Base-by-base conservation (phyloP, 2,329 filamentous ascomycete species). In the Calcarisporium arbuscula region DNA sequence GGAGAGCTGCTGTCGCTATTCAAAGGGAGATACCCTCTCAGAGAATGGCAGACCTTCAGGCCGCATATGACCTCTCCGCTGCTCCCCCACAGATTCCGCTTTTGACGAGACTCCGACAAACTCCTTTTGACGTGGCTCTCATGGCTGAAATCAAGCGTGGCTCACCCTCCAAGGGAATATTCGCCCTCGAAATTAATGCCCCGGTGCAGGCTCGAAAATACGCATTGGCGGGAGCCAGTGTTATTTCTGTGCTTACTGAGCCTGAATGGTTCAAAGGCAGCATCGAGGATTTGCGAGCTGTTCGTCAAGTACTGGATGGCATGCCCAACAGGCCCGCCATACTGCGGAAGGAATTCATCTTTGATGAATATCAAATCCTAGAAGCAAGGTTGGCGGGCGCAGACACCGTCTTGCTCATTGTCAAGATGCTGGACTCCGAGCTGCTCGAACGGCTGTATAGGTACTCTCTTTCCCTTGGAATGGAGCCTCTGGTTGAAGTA, bases 211-310 rank as follows among this genome's bases (percentile, higher is more conserved):
- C 94, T 27, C 80, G 81, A 44, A 87, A 83, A 47, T 98, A 98
- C 58, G 92, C 94, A 8, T 73, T 92, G 33, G 89, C 92, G 6
- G 94, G 92, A 11, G 92, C 92, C 30, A 96, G 90, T 56, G 87
- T 94, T 25, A 98, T 98, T 46, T 96, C 92, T 2, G 92, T 98
- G n/a, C 74, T 98, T 30, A 98, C 92, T 0, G 92, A 98, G 61
- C 92, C 94, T 1, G 85, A 96, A 54, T 98, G 92, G 92, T 98
- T 98, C 70, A 96, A 95, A 64, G 92, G 92, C 30, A 94, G 84
- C 60, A 89, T 98, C 41, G 90, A 98, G 39, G 92, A 98, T 56
- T 66, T 98, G 35, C 78, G 85, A 40, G 79, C 82, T 21, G 92
- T 96, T 19, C 79, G 92, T 28, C 85, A 90, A 58, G 88, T 85